Conservation (phyloP, 2,329 filamentous ascomycete species). For the Rhytidhysteron rufulum region DNA sequence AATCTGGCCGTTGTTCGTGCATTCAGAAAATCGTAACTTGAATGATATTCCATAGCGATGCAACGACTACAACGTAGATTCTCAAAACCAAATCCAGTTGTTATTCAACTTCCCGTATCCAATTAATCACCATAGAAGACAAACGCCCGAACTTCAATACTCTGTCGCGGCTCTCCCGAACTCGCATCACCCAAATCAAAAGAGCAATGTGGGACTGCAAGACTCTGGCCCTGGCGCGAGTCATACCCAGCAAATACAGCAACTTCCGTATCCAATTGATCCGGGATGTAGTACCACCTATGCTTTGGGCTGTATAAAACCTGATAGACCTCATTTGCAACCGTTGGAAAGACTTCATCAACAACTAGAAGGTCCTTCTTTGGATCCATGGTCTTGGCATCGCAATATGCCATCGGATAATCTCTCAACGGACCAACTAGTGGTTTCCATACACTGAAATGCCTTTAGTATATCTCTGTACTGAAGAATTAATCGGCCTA, state of each 20-base stretch:
- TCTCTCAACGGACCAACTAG: slow-evolving; percentile 8
- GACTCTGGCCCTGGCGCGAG: slow-evolving; percentile 5
- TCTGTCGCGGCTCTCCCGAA: slow-evolving; percentile 43
- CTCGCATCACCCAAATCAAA: slow-evolving; percentile 8
- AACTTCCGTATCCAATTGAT: slow-evolving; percentile 9
- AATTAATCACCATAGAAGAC: no score
- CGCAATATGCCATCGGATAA: slow-evolving; percentile 10
- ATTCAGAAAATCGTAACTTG: no score
- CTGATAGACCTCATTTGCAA: slow-evolving; percentile 10
- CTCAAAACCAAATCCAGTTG: no score
- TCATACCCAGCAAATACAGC: slow-evolving; percentile 7
- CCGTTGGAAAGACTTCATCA: slow-evolving; percentile 10
- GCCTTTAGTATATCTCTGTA: no score
- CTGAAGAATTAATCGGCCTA: slow-evolving; percentile 2
- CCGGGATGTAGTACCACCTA: slow-evolving; percentile 10
- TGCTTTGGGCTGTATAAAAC: slow-evolving; percentile 8
- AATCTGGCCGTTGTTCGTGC: no score
- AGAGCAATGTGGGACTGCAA: slow-evolving; percentile 10
- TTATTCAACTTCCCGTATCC: no score
- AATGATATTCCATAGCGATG: no score
- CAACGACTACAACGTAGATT: no score
- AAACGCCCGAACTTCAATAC: slow-evolving; percentile 55
- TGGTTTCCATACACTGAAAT: slow-evolving; percentile 11
- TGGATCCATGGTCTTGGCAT: slow-evolving; percentile 3
- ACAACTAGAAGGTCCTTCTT: slow-evolving; percentile 7